Percentiles rank a stretch among this genome's conserved stretches.
Evolutionary conservation across 1,139 yeast species (phyloP).

Genomic region (Pichia cactophila): DNA sequence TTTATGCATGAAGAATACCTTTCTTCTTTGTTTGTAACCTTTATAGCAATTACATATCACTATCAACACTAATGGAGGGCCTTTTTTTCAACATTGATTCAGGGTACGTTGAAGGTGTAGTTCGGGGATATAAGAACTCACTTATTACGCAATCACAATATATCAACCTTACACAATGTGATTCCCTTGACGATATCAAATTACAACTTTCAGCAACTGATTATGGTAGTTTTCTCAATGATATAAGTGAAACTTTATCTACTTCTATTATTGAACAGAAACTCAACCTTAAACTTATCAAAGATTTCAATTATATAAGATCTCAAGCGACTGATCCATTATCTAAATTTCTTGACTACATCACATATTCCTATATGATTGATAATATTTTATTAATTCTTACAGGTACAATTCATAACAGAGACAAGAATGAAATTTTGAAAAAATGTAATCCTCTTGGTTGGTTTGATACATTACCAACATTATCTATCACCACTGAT

Average conservation of each 20-base stretch:
- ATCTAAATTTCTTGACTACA: slow-evolving; percentile 78
- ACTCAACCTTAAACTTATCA: slow-evolving; percentile 66
- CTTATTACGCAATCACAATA: slow-evolving; percentile 72
- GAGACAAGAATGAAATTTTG: slow-evolving; percentile 81
- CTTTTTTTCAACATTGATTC: slow-evolving; percentile 77
- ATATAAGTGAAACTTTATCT: slow-evolving; percentile 72
- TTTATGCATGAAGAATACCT: not conserved
- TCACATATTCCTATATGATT: slow-evolving; percentile 95
- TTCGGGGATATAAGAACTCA: slow-evolving; percentile 89
- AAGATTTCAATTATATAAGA: slow-evolving; percentile 78
- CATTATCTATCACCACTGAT: slow-evolving; percentile 89
- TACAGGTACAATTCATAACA: slow-evolving; percentile 93
- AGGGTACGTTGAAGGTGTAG: slow-evolving; percentile 91
- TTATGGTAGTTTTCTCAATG: slow-evolving; percentile 83
- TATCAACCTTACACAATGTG: slow-evolving; percentile 91
- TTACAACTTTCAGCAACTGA: slow-evolving; percentile 92
- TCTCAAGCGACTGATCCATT: slow-evolving; percentile 79
- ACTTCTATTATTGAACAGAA: slow-evolving; percentile 79
- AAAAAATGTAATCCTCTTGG: slow-evolving; percentile 94
- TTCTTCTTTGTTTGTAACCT: not conserved
- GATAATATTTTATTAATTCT: slow-evolving; percentile 94
- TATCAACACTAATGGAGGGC: slow-evolving; percentile 57
- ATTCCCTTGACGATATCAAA: slow-evolving; percentile 85
- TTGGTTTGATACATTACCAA: slow-evolving; percentile 96
- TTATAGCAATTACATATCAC: not conserved